Percentiles rank a stretch among this genome's conserved stretches.
phyloP scores from a whole-genome alignment of 1,284 basidiomycete genomes.

The Marasmius sp. region DNA sequence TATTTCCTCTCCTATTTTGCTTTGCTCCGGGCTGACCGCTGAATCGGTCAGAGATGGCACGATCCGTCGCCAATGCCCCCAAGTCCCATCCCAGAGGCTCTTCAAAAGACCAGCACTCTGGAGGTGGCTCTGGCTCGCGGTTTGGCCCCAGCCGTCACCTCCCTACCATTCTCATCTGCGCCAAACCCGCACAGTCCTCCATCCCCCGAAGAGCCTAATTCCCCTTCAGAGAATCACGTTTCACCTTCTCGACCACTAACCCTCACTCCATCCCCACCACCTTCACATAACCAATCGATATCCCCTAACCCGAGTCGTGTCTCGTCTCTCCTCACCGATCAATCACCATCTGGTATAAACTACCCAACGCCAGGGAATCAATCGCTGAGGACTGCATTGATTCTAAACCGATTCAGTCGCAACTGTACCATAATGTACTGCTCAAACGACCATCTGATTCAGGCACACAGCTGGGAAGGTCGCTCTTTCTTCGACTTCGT shows the following conservation, averaged over 20 bases:
- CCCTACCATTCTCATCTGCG: background rate
- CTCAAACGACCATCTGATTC: constrained; percentile 67
- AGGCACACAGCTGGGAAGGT: constrained; percentile 12
- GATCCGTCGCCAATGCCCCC: constrained; percentile 66
- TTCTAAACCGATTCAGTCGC: constrained; percentile 70
- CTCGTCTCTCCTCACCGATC: constrained; percentile 9
- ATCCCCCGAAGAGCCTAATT: background rate
- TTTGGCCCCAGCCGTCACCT: constrained; percentile 11
- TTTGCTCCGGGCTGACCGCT: constrained; percentile 4
- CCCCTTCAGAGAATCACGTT: background rate
- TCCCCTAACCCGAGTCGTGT: background rate
- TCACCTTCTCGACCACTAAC: constrained; percentile 4
- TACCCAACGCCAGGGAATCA: constrained; percentile 62
- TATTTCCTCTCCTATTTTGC: background rate
- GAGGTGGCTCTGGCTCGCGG: background rate
- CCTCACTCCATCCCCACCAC: constrained; percentile 8
- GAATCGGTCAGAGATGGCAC: constrained; percentile 58
- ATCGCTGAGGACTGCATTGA: constrained; percentile 68
- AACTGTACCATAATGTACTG: constrained; percentile 65
- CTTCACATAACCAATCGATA: background rate
- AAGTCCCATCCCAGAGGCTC: constrained; percentile 32
- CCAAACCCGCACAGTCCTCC: background rate
- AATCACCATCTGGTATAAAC: constrained; percentile 9
- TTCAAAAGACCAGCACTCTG: background rate
- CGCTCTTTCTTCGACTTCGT: constrained; percentile 79